These are phyloP conservation scores for Coemansia sp. DNA, from an alignment of 192 early-diverging fungal species.

Conservation along the genomic window DNA sequence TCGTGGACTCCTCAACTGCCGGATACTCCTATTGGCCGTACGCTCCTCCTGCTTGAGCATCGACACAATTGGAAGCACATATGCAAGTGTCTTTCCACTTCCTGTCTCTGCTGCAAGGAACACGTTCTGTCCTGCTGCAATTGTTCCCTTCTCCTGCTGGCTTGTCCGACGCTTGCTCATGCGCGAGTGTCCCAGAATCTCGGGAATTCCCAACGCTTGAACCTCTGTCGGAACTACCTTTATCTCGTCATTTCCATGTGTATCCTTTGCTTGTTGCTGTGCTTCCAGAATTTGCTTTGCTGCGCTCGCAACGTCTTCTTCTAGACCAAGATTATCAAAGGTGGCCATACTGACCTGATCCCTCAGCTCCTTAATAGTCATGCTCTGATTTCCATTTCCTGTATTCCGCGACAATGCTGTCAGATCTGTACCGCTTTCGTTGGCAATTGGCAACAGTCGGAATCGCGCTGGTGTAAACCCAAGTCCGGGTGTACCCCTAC, in stretches of 20 bases:
- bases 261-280: conserved; percentile 5
- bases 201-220: conserved; percentile 80
- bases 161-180: conserved; percentile 9
- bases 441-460: conserved; percentile 57
- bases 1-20: conserved; percentile 72
- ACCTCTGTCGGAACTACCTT: conserved; percentile 72
- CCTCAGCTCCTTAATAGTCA: conserved; percentile 19
- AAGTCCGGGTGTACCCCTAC: conserved; percentile 31
- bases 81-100: conserved; percentile 89
- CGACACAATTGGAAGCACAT: conserved; percentile 76
- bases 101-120: conserved; percentile 89
- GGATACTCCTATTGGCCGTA: conserved; percentile 29
- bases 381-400: not conserved
- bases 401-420: conserved; percentile 17
- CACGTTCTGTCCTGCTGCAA: conserved; percentile 42
- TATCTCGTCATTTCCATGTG: conserved; percentile 20
- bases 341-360: conserved; percentile 17
- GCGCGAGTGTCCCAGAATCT: conserved; percentile 54
- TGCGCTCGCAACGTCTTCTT: conserved; percentile 56
- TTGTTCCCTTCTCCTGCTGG: conserved; percentile 13
- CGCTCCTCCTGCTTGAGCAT: conserved; percentile 69
- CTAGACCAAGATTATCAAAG: conserved; percentile 69
- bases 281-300: conserved; percentile 22
- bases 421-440: conserved; percentile 50
- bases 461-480: conserved; percentile 67